A percentile compares a stretch with the other conserved stretches of the same genome.
Evolutionary conservation across 73 alveolate species (phyloP).

Genomic region (Paramecium pentaurelia): DNA sequence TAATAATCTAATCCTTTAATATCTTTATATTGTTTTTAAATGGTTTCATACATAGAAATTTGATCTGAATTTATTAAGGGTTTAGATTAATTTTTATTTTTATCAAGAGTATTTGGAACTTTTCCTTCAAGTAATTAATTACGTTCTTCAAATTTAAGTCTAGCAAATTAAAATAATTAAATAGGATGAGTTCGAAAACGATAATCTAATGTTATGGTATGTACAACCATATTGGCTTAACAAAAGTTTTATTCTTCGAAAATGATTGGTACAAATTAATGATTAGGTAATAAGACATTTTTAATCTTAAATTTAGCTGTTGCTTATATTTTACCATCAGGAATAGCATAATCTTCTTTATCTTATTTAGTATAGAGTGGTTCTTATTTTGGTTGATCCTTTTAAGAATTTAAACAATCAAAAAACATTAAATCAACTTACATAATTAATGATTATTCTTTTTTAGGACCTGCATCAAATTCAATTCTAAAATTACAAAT

Average conservation of each 20-base stretch:
- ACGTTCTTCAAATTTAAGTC: constrained; percentile 54
- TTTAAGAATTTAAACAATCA: constrained; percentile 55
- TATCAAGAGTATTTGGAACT: constrained; percentile 11
- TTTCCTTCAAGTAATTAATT: constrained; percentile 8
- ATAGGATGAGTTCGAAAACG: constrained; percentile 59
- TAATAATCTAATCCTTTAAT: constrained; percentile 60
- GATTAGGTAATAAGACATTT: constrained; percentile 29
- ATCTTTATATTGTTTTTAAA: constrained; percentile 35
- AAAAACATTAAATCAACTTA: constrained; percentile 58
- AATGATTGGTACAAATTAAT: constrained; percentile 51
- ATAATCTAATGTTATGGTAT: constrained; percentile 50
- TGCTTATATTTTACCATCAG: constrained; percentile 52
- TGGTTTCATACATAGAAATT: constrained; percentile 52
- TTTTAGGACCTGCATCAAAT: constrained; percentile 57
- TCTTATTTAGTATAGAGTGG: constrained; percentile 52
- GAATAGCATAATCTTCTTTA: constrained; percentile 56
- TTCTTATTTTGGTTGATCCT: constrained; percentile 8
- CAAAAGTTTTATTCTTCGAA: constrained; percentile 59
- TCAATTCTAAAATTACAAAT: constrained; percentile 59
- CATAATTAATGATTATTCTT: constrained; percentile 50
- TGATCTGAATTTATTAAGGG: constrained; percentile 19
- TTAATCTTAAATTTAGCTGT: constrained; percentile 44
- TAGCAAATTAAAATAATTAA: constrained; percentile 52
- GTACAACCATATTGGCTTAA: constrained; percentile 50
- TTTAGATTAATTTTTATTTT: background rate